Conservation (phyloP, 2,329 filamentous ascomycete genomes). For the Rhynchosporium agropyri region DNA sequence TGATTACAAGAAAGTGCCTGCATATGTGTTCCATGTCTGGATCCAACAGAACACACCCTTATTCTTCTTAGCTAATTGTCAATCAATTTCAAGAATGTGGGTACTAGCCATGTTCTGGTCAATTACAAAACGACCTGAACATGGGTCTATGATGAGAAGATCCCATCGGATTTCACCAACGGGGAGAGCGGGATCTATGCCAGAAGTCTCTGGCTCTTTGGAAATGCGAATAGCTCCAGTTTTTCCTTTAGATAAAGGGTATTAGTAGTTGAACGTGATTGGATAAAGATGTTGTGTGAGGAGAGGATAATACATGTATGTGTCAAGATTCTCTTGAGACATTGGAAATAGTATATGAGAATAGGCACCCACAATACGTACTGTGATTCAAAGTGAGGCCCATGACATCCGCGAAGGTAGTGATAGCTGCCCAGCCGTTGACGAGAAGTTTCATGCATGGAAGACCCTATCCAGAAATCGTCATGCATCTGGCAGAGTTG, state of each 20-base stretch:
- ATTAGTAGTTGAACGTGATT: too few species aligned
- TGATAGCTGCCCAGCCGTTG: conserved; percentile 61
- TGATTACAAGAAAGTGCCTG: conserved; percentile 57
- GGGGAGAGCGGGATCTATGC: conserved; percentile 46
- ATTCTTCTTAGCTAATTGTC: conserved; percentile 54
- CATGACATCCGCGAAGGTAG: conserved; percentile 56
- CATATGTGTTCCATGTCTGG: conserved; percentile 62
- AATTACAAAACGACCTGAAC: conserved; percentile 55
- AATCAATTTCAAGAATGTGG: conserved; percentile 58
- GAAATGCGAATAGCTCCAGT: conserved; percentile 54
- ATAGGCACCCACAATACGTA: too few species aligned
- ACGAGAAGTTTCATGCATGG: conserved; percentile 52
- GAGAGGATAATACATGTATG: too few species aligned
- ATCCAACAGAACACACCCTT: conserved; percentile 60
- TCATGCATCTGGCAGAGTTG: conserved; percentile 65
- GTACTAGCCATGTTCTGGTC: conserved; percentile 56
- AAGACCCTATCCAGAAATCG: conserved; percentile 68
- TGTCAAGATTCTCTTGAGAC: too few species aligned
- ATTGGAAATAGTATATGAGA: too few species aligned
- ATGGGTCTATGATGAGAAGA: conserved; percentile 56
- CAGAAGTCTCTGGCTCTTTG: neutral
- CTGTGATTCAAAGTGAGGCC: conserved; percentile 58
- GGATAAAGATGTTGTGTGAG: too few species aligned
- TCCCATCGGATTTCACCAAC: conserved; percentile 59
- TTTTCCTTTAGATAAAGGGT: conserved; percentile 46